phyloP scores from a whole-genome alignment of 2,329 filamentous ascomycete species.

The Trichoderma sp. region DNA sequence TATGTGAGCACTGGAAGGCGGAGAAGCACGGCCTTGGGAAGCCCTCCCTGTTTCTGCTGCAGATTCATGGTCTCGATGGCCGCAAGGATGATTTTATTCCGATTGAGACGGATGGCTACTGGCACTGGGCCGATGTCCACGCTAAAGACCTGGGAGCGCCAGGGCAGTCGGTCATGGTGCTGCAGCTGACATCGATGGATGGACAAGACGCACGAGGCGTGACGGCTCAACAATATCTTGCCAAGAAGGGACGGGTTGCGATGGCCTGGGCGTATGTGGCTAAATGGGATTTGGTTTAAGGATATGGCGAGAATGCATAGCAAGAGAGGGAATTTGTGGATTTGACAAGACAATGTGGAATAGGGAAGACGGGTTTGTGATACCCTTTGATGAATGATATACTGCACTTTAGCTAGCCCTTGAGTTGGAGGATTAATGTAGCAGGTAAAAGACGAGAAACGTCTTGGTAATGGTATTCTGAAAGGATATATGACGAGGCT shows the following conservation, averaged over 20 bases:
- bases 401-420: not conserved
- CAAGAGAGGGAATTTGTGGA: not conserved
- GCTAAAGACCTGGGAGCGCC: slow-evolving; percentile 62
- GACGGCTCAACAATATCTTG: slow-evolving; percentile 45
- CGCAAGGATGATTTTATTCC: slow-evolving; percentile 65
- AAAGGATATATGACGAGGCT: not conserved
- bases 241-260: slow-evolving; percentile 42
- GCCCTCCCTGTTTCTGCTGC: slow-evolving; percentile 67
- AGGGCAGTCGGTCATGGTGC: slow-evolving; percentile 65
- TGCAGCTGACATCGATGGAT: slow-evolving; percentile 54
- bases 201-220: slow-evolving; percentile 48
- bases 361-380: not conserved
- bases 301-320: not conserved
- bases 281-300: slow-evolving; percentile 49
- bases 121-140: slow-evolving; percentile 78
- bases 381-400: not conserved
- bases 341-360: not conserved
- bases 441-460: not conserved
- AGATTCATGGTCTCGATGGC: slow-evolving; percentile 64
- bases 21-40: slow-evolving; percentile 63
- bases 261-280: slow-evolving; percentile 46
- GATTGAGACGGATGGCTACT: slow-evolving; percentile 72
- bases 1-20: slow-evolving; percentile 82
- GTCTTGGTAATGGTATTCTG: slow-evolving; percentile 1
- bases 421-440: not conserved